phyloP scores from a whole-genome alignment of 176 grass and related monocot species.

The Triticum dicoccoides region DNA sequence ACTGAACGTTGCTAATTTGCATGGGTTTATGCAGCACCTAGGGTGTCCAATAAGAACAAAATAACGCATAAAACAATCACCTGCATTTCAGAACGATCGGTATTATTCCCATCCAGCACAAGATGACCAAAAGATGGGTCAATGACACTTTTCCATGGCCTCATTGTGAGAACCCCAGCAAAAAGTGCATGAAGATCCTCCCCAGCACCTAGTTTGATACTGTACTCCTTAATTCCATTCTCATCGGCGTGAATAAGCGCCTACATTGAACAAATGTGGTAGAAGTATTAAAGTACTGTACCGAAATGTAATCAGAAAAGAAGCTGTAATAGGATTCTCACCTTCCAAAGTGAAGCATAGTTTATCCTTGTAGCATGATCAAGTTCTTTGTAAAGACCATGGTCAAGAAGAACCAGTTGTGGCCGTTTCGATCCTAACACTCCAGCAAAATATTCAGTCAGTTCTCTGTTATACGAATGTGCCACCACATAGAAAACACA shows the following conservation, averaged over 20 bases:
- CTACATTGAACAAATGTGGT: slow-evolving; percentile 38
- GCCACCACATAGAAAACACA: neutral
- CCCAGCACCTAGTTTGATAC: slow-evolving; percentile 84
- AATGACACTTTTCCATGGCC: slow-evolving; percentile 86
- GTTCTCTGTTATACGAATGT: neutral
- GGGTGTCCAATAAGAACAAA: neutral
- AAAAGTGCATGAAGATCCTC: slow-evolving; percentile 80
- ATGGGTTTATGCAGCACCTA: neutral
- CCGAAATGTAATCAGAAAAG: slow-evolving; percentile 10
- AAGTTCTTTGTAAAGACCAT: slow-evolving; percentile 96
- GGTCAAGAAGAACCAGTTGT: slow-evolving; percentile 91
- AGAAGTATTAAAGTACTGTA: slow-evolving; percentile 13
- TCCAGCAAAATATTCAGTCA: slow-evolving; percentile 19
- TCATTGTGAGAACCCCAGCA: slow-evolving; percentile 93
- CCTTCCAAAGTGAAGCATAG: slow-evolving; percentile 99
- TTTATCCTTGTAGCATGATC: slow-evolving; percentile 73
- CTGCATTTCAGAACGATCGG: slow-evolving; percentile 79
- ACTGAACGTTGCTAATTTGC: slow-evolving; percentile 6
- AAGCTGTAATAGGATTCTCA: slow-evolving; percentile 27
- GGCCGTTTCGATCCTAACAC: slow-evolving; percentile 66
- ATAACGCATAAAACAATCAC: slow-evolving; percentile 34
- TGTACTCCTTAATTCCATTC: slow-evolving; percentile 77
- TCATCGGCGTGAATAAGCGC: slow-evolving; percentile 70
- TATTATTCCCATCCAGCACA: slow-evolving; percentile 42
- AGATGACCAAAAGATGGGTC: slow-evolving; percentile 86